Conservation (phyloP, 2,329 filamentous ascomycete genomes). For the Aspergillus proliferans region DNA sequence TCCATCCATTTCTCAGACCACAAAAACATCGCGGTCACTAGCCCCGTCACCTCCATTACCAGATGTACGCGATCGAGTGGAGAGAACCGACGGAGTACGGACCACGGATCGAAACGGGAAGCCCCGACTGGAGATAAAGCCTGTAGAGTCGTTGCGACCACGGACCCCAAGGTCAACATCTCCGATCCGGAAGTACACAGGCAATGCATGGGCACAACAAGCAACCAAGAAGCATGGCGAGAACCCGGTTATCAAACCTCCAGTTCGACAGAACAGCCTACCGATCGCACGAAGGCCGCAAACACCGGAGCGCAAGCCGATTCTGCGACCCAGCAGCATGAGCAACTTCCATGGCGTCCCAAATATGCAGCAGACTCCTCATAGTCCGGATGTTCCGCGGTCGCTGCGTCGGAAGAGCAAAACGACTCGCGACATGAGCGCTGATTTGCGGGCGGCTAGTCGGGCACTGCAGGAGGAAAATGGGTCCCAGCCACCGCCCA, state of each 20-base stretch:
- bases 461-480: slow-evolving; percentile 36
- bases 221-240: slow-evolving; percentile 16
- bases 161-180: slow-evolving; percentile 16
- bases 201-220: slow-evolving; percentile 26
- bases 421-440: slow-evolving; percentile 61
- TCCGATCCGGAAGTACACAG: slow-evolving; percentile 25
- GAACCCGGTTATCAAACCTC: slow-evolving; percentile 23
- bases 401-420: slow-evolving; percentile 53
- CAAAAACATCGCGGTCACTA: slow-evolving; percentile 2
- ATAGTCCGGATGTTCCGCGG: slow-evolving; percentile 48
- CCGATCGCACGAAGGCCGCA: slow-evolving; percentile 24
- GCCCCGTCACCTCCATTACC: slow-evolving; percentile 25
- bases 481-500: slow-evolving; percentile 23
- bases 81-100: slow-evolving; percentile 48
- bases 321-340: slow-evolving; percentile 43
- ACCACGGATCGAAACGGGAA: slow-evolving; percentile 30
- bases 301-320: slow-evolving; percentile 25
- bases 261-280: slow-evolving; percentile 11
- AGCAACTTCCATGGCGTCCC: slow-evolving; percentile 42
- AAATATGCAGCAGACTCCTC: slow-evolving; percentile 15
- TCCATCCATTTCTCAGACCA: slow-evolving; percentile 11
- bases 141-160: slow-evolving; percentile 31
- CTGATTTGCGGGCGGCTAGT: slow-evolving; percentile 67
- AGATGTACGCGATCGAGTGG: slow-evolving; percentile 38
- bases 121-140: slow-evolving; percentile 35